Evolutionary conservation across 2,329 filamentous ascomycete species (phyloP).

Genomic region (Aspergillus tubingensis): DNA sequence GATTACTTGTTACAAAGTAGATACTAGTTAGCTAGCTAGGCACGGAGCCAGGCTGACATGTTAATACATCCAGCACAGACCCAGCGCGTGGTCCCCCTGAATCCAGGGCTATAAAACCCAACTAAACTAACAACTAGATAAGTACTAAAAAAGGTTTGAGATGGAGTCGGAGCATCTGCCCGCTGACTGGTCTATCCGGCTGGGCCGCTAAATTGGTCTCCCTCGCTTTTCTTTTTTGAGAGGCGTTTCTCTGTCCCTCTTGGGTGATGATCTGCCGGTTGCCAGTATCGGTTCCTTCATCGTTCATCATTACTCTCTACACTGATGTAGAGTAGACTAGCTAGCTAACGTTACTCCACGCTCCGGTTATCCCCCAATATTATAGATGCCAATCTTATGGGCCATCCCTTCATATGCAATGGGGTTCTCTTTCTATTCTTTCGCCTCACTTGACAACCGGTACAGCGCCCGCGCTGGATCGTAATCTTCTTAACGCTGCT

Average conservation of each 20-base stretch:
- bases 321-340: too few species aligned
- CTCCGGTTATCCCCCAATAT: too few species aligned
- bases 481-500: neutral
- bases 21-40: neutral
- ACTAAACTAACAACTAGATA: too few species aligned
- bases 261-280: neutral
- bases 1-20: neutral
- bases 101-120: neutral
- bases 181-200: neutral
- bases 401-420: too few species aligned
- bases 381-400: too few species aligned
- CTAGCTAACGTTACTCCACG: too few species aligned
- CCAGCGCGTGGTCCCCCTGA: neutral
- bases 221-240: constrained; percentile 1
- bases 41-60: neutral
- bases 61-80: neutral
- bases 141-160: neutral
- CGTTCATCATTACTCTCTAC: neutral
- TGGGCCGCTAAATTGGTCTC: constrained; percentile 1
- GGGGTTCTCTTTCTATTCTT: too few species aligned
- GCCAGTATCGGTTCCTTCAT: neutral
- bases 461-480: neutral
- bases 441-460: too few species aligned
- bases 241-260: neutral
- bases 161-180: neutral